Evolutionary conservation across 495 filamentous ascomycete species (phyloP).

Genomic region (Aspergillus hancockii): DNA sequence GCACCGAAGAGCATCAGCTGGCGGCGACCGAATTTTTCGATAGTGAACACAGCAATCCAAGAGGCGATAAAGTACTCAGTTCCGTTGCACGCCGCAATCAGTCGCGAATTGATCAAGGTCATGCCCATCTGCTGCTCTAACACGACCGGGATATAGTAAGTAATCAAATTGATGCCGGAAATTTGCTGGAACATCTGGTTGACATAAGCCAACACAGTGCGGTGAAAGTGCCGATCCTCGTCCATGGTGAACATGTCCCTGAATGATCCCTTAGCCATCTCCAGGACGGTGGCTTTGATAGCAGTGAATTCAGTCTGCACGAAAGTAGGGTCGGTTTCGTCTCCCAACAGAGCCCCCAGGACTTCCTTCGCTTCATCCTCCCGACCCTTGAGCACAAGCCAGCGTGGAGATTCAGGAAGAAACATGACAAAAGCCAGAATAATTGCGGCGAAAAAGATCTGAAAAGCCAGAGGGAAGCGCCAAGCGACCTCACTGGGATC

Average conservation of each 20-base stretch:
- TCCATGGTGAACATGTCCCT: conserved; percentile 71
- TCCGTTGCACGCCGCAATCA: conserved; percentile 71
- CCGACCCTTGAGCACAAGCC: conserved; percentile 69
- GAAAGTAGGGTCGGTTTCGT: conserved; percentile 50
- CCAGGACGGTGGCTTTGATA: conserved; percentile 75
- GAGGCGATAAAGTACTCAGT: conserved; percentile 77
- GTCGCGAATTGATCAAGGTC: conserved; percentile 55
- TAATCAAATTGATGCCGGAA: conserved; percentile 74
- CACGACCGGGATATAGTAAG: conserved; percentile 71
- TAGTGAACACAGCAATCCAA: conserved; percentile 69
- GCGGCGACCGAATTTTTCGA: conserved; percentile 68
- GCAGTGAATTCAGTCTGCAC: conserved; percentile 65
- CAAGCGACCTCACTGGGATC: conserved; percentile 65
- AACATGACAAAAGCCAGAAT: conserved; percentile 62
- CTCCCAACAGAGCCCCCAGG: conserved; percentile 60
- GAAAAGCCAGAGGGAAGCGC: conserved; percentile 75
- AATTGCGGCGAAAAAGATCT: conserved; percentile 65
- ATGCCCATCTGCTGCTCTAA: conserved; percentile 59
- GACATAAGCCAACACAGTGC: conserved; percentile 68
- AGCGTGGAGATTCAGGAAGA: conserved; percentile 73
- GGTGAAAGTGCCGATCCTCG: conserved; percentile 73
- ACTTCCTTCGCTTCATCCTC: conserved; percentile 67
- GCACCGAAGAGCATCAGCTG: conserved; percentile 73
- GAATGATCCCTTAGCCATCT: conserved; percentile 67
- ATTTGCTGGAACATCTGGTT: conserved; percentile 82